These are phyloP conservation scores for Aegilops longissima DNA, from an alignment of 176 grass and related monocot species.

Conservation along the genomic window DNA sequence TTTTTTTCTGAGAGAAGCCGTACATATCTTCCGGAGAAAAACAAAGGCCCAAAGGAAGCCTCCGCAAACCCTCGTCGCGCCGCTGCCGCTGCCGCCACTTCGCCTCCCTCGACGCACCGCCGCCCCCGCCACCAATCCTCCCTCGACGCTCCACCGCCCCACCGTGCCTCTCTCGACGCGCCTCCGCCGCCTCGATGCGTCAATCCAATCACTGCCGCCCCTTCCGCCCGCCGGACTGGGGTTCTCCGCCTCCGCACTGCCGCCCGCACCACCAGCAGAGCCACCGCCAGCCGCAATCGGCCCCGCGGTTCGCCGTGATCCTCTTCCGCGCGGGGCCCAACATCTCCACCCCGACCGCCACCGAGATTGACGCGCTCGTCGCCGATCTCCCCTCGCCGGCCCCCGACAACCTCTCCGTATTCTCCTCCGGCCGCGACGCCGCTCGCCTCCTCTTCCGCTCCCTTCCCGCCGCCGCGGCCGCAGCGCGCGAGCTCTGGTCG, in stretches of 20 bases:
- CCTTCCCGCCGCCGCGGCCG: slow-evolving; percentile 44
- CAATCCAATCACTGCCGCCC: slow-evolving; percentile 30
- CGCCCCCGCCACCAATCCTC: neutral
- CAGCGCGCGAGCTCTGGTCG: slow-evolving; percentile 58
- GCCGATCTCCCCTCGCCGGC: slow-evolving; percentile 14
- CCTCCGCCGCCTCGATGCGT: slow-evolving; percentile 24
- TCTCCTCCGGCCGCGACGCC: slow-evolving; percentile 37
- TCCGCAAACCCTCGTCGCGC: neutral
- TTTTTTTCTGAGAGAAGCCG: no score
- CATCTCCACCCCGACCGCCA: slow-evolving; percentile 10
- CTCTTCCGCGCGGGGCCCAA: slow-evolving; percentile 31
- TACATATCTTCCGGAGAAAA: no score
- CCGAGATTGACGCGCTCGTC: slow-evolving; percentile 55
- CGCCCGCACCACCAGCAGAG: neutral
- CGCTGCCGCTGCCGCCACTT: neutral
- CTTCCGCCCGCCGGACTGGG: slow-evolving; percentile 40
- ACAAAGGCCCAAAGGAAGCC: neutral
- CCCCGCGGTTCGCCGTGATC: slow-evolving; percentile 33
- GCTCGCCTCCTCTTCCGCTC: slow-evolving; percentile 45
- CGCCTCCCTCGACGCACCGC: neutral
- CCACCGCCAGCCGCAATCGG: neutral
- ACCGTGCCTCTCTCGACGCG: neutral
- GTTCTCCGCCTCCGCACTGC: neutral
- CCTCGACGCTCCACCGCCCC: neutral
- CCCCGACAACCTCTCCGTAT: slow-evolving; percentile 22